Evolutionary conservation across 352 stramenopile species (phyloP), one percentile per base, ranked within the genome.

Genomic region (Phytophthora crassamura): DNA sequence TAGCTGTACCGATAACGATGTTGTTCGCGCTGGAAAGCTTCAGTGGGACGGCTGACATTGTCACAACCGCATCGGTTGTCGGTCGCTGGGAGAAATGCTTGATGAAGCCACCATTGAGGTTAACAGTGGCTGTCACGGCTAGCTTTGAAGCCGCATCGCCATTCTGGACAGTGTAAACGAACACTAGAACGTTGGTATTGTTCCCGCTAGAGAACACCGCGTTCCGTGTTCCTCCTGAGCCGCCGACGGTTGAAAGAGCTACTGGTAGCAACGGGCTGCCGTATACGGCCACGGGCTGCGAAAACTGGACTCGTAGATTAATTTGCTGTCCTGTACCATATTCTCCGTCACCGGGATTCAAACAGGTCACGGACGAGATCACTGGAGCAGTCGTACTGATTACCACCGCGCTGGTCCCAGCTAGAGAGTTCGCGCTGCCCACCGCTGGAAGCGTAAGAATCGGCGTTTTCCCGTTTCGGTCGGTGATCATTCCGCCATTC

Each of bases 341-440:
- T 28, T 93, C 83, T 5, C 86, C 88, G 42, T 90, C 62, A 1
- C 85, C 86, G 28, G 86, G 82, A 0, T 56, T 68, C 3, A 47
- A 28, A 41, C 76, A 91, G 1, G 54, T 76, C 7, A 96, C 74
- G 1, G 77, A 84, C 2, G 65, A 62, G 40, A 96, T 88, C 2
- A 62, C 38, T n/a, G 88, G 88, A 0, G 82, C 56, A 4, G 83
- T 90, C 12, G 86, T 92, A 40, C 95, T 75, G 40, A 96, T 91
- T 3, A 80, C 59, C 4, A 95, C 73, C 35, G 54, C 69, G 38
- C 78, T 91, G 8, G 73, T 84, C 22, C 75, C 76, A 14, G 68
- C 67, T 2, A 91, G 49, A 9, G 86, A 92, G 15, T 60, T 62
- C 7, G 69, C 34, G 9, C 68, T 82, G 5, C 59, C 76, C 25